Conservation (phyloP, 2,329 filamentous ascomycete genomes). For the Scedosporium minutisporum region DNA sequence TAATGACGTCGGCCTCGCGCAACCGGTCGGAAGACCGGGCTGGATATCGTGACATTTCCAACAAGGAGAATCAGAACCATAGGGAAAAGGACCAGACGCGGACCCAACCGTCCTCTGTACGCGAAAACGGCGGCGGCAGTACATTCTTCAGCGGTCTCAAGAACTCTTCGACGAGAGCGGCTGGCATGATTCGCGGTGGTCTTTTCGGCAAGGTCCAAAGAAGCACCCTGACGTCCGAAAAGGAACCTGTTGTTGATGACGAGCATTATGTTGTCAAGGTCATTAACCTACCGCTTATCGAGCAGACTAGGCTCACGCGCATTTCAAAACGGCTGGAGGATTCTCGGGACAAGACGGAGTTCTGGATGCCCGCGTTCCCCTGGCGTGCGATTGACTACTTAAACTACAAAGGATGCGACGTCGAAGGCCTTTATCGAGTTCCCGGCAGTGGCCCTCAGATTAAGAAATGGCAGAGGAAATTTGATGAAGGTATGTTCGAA, state of each 20-base stretch:
- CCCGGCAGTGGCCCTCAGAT: constrained; percentile 85
- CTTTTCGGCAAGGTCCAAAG: constrained; percentile 71
- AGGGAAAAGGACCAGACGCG: constrained; percentile 38
- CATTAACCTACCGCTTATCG: constrained; percentile 75
- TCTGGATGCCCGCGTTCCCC: constrained; percentile 95
- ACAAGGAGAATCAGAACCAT: constrained; percentile 31
- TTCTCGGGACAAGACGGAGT: constrained; percentile 91
- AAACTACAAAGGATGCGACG: constrained; percentile 88
- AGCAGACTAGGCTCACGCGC: constrained; percentile 82
- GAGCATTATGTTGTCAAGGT: constrained; percentile 78
- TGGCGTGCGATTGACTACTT: constrained; percentile 95
- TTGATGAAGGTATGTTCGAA: constrained; percentile 65
- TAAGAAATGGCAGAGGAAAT: constrained; percentile 85
- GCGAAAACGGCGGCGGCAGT: constrained; percentile 51
- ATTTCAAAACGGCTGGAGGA: constrained; percentile 84
- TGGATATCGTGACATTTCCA: constrained; percentile 30
- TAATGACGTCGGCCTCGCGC: constrained; percentile 54
- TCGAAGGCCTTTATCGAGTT: constrained; percentile 86
- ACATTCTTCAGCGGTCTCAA: constrained; percentile 66
- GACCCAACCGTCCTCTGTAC: constrained; percentile 43
- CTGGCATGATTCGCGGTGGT: constrained; percentile 72
- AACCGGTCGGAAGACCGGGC: constrained; percentile 66
- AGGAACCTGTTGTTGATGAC: constrained; percentile 57
- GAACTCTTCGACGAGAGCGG: constrained; percentile 62
- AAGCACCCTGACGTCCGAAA: constrained; percentile 61